These are phyloP conservation scores for Sesbania bispinosa DNA, from an alignment of 306 rosid genomes.

Conservation along the genomic window DNA sequence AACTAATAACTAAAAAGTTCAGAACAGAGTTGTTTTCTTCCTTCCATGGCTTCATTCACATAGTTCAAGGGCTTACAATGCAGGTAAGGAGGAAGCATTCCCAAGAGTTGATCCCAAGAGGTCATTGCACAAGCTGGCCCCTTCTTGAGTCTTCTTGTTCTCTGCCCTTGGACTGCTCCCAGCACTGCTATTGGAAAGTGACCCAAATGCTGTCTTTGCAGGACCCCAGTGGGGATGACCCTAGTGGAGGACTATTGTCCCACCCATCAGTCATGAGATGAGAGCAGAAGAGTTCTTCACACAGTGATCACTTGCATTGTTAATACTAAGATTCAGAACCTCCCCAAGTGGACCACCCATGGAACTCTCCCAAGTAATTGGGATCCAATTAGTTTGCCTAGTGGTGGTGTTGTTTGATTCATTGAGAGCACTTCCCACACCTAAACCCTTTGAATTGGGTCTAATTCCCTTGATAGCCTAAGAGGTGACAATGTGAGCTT, in stretches of 20 bases:
- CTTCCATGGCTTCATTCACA: not conserved
- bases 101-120: constrained; percentile 49
- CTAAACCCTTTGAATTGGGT: constrained; percentile 62
- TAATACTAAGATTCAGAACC: constrained; percentile 59
- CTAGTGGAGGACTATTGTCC: constrained; percentile 73
- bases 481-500: constrained; percentile 67
- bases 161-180: constrained; percentile 93
- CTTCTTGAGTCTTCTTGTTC: constrained; percentile 53
- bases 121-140: constrained; percentile 65
- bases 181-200: constrained; percentile 83
- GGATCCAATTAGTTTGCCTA: constrained; percentile 70
- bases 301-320: constrained; percentile 30
- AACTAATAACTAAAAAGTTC: constrained; percentile 2
- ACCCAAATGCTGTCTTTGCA: constrained; percentile 73
- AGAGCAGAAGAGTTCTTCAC: constrained; percentile 55
- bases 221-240: constrained; percentile 90
- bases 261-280: constrained; percentile 72
- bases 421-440: constrained; percentile 14
- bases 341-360: constrained; percentile 96
- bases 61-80: not conserved
- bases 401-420: constrained; percentile 29
- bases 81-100: constrained; percentile 42
- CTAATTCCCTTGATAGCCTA: constrained; percentile 53
- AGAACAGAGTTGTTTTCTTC: constrained; percentile 4
- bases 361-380: constrained; percentile 75